phyloP scores from a whole-genome alignment of 345 rosid species.

The Pseudoturritis turrita region DNA sequence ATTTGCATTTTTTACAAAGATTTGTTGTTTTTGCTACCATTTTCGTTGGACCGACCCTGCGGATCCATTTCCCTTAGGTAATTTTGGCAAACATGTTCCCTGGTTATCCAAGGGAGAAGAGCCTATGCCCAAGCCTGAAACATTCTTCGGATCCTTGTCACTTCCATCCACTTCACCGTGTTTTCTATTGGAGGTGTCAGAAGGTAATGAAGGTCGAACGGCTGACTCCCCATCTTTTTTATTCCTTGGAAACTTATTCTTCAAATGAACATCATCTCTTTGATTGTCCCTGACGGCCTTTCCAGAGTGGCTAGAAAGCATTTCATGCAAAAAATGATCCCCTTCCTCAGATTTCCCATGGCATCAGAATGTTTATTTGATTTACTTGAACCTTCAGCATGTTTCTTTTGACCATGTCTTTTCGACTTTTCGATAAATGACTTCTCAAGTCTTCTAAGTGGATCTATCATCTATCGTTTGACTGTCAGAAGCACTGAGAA shows the following conservation, averaged over 20 bases:
- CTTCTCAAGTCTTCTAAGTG: slow-evolving; percentile 39
- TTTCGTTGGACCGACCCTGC: too few species aligned
- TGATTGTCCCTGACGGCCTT: slow-evolving; percentile 46
- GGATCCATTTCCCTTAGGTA: slow-evolving; percentile 49
- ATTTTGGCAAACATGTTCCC: slow-evolving; percentile 30
- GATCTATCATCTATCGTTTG: slow-evolving; percentile 36
- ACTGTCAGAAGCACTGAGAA: slow-evolving; percentile 34
- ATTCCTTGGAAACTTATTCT: slow-evolving; percentile 48
- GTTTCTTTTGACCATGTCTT: slow-evolving; percentile 35
- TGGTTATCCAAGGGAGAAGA: slow-evolving; percentile 48
- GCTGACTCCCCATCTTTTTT: slow-evolving; percentile 55
- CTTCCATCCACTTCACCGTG: slow-evolving; percentile 49
- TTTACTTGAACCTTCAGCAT: slow-evolving; percentile 43
- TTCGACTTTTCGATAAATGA: too few species aligned
- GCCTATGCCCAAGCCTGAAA: slow-evolving; percentile 37
- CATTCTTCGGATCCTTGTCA: slow-evolving; percentile 45
- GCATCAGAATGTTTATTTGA: slow-evolving; percentile 41
- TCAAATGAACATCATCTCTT: slow-evolving; percentile 43
- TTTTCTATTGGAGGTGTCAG: slow-evolving; percentile 44
- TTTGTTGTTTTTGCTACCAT: too few species aligned
- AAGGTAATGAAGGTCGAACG: slow-evolving; percentile 41
- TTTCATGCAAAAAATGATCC: slow-evolving; percentile 37
- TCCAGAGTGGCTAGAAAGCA: slow-evolving; percentile 39
- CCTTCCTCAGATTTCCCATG: slow-evolving; percentile 46
- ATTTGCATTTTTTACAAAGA: too few species aligned